Percentiles rank a stretch among this genome's conserved stretches.
Evolutionary conservation across 129 eudicot species (phyloP).

Genomic region (Artemisia argyi): DNA sequence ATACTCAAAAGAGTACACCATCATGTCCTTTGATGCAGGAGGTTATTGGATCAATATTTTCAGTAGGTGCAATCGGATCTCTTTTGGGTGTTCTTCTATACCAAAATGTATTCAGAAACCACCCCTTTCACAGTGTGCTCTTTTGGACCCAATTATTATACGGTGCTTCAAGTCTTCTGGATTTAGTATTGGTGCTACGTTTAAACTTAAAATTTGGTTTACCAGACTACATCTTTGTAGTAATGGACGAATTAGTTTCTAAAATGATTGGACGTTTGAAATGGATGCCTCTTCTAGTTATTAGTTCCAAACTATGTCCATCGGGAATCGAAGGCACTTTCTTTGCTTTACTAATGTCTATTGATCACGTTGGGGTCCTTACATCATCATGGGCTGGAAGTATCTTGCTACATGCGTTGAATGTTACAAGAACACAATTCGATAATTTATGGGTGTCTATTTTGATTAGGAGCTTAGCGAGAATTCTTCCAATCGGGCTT

Average conservation of each 20-base stretch:
- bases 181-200: constrained; percentile 64
- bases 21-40: constrained; percentile 53
- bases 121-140: constrained; percentile 66
- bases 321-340: constrained; percentile 97
- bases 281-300: constrained; percentile 99
- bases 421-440: constrained; percentile 73
- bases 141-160: constrained; percentile 75
- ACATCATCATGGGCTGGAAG: constrained; percentile 90
- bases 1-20: not conserved
- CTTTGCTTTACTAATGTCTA: constrained; percentile 92
- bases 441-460: constrained; percentile 75
- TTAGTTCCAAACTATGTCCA: constrained; percentile 90
- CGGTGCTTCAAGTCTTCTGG: constrained; percentile 74
- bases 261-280: constrained; percentile 72
- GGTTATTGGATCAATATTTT: constrained; percentile 67
- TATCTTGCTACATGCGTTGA: constrained; percentile 57
- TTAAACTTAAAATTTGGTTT: constrained; percentile 67
- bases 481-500: constrained; percentile 67
- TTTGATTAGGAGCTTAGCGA: constrained; percentile 56
- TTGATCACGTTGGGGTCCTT: constrained; percentile 73
- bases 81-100: constrained; percentile 77
- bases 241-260: constrained; percentile 64
- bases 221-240: constrained; percentile 72
- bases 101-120: constrained; percentile 62
- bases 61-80: constrained; percentile 84